Evolutionary conservation across 345 rosid genomes (phyloP).

Genomic region (Murraya koenigii): DNA sequence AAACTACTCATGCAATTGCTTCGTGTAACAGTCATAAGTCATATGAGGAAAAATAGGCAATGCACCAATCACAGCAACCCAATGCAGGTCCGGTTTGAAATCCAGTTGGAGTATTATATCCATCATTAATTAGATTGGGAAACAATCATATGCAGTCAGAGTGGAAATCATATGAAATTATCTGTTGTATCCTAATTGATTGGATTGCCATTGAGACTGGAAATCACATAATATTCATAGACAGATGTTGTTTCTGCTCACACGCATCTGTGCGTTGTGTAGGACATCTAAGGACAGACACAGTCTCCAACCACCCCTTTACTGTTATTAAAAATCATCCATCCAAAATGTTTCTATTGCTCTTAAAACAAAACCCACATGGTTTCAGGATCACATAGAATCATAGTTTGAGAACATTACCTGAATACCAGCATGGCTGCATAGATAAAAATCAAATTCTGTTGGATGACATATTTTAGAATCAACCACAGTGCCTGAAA

Average conservation of each 20-base stretch:
- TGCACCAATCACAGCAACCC: neutral
- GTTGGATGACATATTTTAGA: constrained; percentile 95
- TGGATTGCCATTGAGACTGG: too few species aligned
- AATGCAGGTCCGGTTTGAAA: neutral
- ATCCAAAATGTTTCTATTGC: neutral
- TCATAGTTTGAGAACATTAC: constrained; percentile 26
- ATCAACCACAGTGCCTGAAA: constrained; percentile 91
- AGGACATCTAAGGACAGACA: neutral
- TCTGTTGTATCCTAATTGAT: too few species aligned
- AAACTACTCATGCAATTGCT: too few species aligned
- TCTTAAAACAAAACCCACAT: neutral
- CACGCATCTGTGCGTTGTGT: neutral
- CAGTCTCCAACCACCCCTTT: neutral
- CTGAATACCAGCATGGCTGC: constrained; percentile 99
- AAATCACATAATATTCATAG: too few species aligned
- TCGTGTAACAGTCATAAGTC: too few species aligned
- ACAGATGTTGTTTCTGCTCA: too few species aligned
- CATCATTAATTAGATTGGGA: neutral
- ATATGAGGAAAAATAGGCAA: too few species aligned
- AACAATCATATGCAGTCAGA: too few species aligned
- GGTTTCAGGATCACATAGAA: neutral
- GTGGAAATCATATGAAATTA: too few species aligned
- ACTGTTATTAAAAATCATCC: neutral
- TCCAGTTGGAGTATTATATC: neutral
- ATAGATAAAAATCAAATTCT: constrained; percentile 94